Evolutionary conservation across 352 stramenopile species (phyloP), one percentile per base, ranked within the genome.

Genomic region (Globisporangium uncinulatum): DNA sequence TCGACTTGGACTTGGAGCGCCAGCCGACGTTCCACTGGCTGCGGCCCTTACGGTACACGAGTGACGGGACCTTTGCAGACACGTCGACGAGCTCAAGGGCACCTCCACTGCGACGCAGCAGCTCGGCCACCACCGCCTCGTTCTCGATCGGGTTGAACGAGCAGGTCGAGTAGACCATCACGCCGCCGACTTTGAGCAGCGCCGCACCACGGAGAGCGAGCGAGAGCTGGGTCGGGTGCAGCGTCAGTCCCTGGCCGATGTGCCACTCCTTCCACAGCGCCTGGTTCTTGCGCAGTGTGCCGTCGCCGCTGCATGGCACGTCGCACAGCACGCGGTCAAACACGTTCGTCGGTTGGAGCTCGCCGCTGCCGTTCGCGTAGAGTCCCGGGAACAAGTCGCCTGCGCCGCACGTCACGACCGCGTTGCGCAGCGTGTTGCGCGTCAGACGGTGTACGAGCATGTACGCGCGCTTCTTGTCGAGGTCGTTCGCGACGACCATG

Each of bases 251-350:
- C 58, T 92, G 87, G 19, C 76, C 74, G 43, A 98, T 96, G 62
- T 86, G 92, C 96, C 96, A 99, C 13, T 93, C 88, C 57, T 90
- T 87, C 89, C 94, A 98, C 48, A 98, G 76, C 32, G 84, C 59
- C 41, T 97, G 94, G 70, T 97, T 98, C 76, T 99, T 99, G 50
- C 97, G 83, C 14, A 99, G 70, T 19, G 98, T 99, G 54, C 97
- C 98, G 67, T 99, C 97, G 31, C 97, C 93, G 34, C 86, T 97
- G 83, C 97, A 99, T 0, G 97, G 97, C 15, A 99, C 97, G 74
- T 99, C 97, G 64, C 89, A 98, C 37, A 99, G 65, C 37, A 99
- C 90, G n/a, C 94, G 82, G 77, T 99, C 97, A 66, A 99, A 99
- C 11, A 96, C 77, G 58, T 94, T 89, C n/a, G 76, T 89, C 13